Base-by-base conservation (phyloP, 345 rosid genomes). In the Laguncularia racemosa region DNA sequence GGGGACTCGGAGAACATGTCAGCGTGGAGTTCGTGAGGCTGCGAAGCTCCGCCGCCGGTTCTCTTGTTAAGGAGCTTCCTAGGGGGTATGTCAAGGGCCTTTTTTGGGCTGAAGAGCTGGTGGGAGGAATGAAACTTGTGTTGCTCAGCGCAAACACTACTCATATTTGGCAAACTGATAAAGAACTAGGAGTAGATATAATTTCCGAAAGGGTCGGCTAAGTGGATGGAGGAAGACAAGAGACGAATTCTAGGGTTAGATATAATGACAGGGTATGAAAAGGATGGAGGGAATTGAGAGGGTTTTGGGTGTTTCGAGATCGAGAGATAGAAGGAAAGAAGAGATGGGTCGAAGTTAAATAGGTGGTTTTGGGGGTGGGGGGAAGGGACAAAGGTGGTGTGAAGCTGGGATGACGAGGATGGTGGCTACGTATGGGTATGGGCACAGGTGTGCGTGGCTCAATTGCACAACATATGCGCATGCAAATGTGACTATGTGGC, bases 1-100 rank as follows among this genome's bases (percentile, higher is more conserved):
- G 64, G 51, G 8, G 63, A 59, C 51, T 58, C 52, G 12, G 56
- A 26, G 53, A 65, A 65, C 62, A 52, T 26, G 51, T 65, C 58
- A 8, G 52, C 45, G 28, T 60, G 66, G 65, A 15, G 61, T 72
- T 15, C 47, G 50, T 0, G 60, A 51, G 46, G 55, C 21, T 49
- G 55, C 15, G 66, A 62, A 14, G 60, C 38, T 14, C 44, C 18
- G 20, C 44, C 48, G 61, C 64, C 53, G 23, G 28, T 54, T 52
- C 58, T 52, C 38, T 52, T 52, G 48, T 59, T 15, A 55, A 72
- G 50, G 23, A 83, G 80, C 57, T 87, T 87, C 61, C 87, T 75
- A 2, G 87, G 84, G 21, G 89, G 87, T 59, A 83, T 78, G 40
- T 85, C 97, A 52, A 81, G 66, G 47, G 65, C 75, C 14, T 59